Evolutionary conservation across 768 basidiomycete species (phyloP), one percentile per base, ranked within the genome.

Genomic region (Boletus pseudopeckii): DNA sequence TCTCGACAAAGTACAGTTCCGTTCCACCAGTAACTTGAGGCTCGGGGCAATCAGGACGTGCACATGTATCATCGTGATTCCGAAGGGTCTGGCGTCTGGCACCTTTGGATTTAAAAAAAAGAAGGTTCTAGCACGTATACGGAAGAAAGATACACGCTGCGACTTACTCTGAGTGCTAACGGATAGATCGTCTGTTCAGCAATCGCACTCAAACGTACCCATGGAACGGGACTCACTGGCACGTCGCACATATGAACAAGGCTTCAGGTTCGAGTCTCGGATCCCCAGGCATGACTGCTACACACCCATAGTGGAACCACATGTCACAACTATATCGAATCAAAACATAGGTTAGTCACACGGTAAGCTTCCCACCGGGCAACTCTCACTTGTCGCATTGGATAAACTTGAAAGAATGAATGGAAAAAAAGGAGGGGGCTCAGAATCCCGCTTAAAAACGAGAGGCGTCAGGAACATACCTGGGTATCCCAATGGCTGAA

Each of bases 291-390:
- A 45, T 50, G 37, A 81, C 65, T 15, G 74, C 80, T 26, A 75
- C 74, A 52, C 81, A 82, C 7, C 77, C 81, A 50, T 75, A 78
- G 50, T 82, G 81, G 51, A 77, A 81, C 81, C 80, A 80, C 50
- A 56, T 44, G 2, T 70, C 64, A 49, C 77, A 80, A 6, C 77
- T 79, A 7, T 7, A 44, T 32, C 40, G 5, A 28, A 28, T 6
- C 20, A 24, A 41, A 24, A 30, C 22, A 36, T 45, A 9, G 33
- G 38, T 55, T 20, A 58, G 39, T 33, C 11, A 7, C 17, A 24
- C 17, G 8, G 13, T 4, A 22, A 14, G 4, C 7, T 30, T 20
- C 18, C 10, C 8, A 18, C 17, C 5, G 22, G n/a, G 0, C 22
- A 62, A 61, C 72, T 40, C 45, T 40, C 45, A 72, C 71, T 58